Percentiles rank a stretch among this genome's conserved stretches.
These are phyloP conservation scores for Thielaviopsis ethacetica DNA, from an alignment of 2,329 filamentous ascomycete genomes.

Conservation along the genomic window DNA sequence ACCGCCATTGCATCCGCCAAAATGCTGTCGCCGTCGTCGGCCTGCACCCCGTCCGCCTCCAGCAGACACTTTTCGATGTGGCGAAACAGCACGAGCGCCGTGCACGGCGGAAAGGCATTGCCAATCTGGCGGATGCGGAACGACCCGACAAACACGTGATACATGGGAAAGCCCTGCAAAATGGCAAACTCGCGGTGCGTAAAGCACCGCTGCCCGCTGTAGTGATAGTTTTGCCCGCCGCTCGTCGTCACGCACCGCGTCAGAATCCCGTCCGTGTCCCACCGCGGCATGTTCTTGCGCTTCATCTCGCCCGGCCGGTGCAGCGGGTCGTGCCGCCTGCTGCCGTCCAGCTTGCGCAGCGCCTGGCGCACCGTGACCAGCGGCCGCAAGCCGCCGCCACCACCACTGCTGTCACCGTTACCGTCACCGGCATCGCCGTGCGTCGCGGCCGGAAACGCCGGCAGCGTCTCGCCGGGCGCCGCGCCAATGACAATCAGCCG, in stretches of 20 bases:
- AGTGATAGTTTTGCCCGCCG: constrained; percentile 48
- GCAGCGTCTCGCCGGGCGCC: constrained; percentile 54
- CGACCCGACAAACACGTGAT: constrained; percentile 38
- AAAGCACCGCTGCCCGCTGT: constrained; percentile 42
- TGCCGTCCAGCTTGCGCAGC: constrained; percentile 20
- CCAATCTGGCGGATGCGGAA: constrained; percentile 50
- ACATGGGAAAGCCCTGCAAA: constrained; percentile 51
- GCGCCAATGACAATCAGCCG: constrained; percentile 41
- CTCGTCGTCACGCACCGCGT: constrained; percentile 47
- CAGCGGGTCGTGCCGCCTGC: constrained; percentile 19
- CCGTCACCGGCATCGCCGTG: constrained; percentile 25
- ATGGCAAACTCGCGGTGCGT: constrained; percentile 52
- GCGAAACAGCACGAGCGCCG: constrained; percentile 32
- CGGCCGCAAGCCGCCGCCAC: constrained; percentile 18
- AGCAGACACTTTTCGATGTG: constrained; percentile 32
- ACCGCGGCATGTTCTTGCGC: constrained; percentile 20
- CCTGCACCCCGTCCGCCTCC: constrained; percentile 21
- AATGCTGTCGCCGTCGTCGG: constrained; percentile 3
- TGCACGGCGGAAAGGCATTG: constrained; percentile 57
- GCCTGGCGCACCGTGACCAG: constrained; percentile 30
- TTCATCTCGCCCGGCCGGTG: constrained; percentile 22
- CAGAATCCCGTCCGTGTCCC: constrained; percentile 31
- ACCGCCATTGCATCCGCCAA: constrained; percentile 11
- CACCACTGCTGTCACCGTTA: too few species aligned
- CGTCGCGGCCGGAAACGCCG: constrained; percentile 45